phyloP scores from a whole-genome alignment of 371 early-diverging fungal genomes.

The Smittium culicis region DNA sequence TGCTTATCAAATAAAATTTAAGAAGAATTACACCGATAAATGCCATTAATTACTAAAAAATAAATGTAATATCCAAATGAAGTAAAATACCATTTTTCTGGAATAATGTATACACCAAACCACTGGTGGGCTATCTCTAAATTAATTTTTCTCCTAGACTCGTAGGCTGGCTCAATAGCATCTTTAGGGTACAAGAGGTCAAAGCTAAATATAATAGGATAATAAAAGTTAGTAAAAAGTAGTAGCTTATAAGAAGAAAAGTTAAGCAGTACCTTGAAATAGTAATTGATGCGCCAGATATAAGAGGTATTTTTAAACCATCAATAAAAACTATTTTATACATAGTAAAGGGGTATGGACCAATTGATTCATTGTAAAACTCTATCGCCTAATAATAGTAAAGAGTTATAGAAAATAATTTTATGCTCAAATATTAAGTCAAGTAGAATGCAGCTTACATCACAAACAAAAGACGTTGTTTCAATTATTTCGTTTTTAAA shows the following conservation, averaged over 20 bases:
- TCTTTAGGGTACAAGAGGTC: conserved; percentile 54
- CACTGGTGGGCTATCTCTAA: conserved; percentile 73
- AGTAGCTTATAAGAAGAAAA: conserved; percentile 7
- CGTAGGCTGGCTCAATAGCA: conserved; percentile 76
- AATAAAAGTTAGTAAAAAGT: conserved; percentile 4
- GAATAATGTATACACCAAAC: conserved; percentile 79
- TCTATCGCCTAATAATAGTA: neutral
- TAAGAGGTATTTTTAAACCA: conserved; percentile 46
- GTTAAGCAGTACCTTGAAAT: conserved; percentile 17
- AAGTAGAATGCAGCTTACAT: conserved; percentile 29
- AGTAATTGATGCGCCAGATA: conserved; percentile 53
- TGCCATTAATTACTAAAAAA: no score
- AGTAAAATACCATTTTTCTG: conserved; percentile 43
- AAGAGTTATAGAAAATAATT: neutral
- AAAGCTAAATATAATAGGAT: conserved; percentile 31
- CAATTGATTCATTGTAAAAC: conserved; percentile 45
- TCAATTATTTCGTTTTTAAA: conserved; percentile 38
- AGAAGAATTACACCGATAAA: no score
- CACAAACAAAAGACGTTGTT: conserved; percentile 44
- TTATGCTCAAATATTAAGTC: neutral
- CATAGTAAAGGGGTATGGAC: conserved; percentile 71
- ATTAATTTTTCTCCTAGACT: conserved; percentile 52
- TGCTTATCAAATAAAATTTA: no score
- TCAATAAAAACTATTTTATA: conserved; percentile 80
- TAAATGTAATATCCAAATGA: neutral